Conservation (phyloP, 2,329 filamentous ascomycete species). For the Curvularia sp. region DNA sequence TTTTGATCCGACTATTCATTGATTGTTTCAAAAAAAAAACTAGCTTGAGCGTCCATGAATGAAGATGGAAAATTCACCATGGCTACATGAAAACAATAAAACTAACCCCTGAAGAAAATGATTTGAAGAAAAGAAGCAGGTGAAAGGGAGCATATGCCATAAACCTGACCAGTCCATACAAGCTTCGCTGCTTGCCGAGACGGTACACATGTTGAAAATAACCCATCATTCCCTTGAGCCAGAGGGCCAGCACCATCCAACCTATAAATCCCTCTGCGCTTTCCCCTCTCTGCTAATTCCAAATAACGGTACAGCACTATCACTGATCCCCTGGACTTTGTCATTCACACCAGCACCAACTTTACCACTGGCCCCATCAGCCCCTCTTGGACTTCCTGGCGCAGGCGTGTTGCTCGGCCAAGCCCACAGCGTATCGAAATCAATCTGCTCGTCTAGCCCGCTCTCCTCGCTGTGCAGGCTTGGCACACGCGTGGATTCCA, state of each 20-base stretch:
- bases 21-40: background rate
- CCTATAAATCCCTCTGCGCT: background rate
- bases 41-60: background rate
- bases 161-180: background rate
- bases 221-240: background rate
- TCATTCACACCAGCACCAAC: constrained; percentile 24
- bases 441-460: constrained; percentile 50
- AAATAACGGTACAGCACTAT: constrained; percentile 36
- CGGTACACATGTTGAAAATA: background rate
- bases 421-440: constrained; percentile 52
- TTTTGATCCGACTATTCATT: background rate
- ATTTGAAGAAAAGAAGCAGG: background rate
- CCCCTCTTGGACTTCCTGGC: constrained; percentile 34
- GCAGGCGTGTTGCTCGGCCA: constrained; percentile 50
- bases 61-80: background rate
- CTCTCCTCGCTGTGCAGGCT: constrained; percentile 45
- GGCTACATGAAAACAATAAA: background rate
- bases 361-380: constrained; percentile 8
- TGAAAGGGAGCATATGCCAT: background rate
- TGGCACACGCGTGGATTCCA: constrained; percentile 44
- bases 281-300: constrained; percentile 26
- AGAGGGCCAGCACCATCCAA: background rate
- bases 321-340: constrained; percentile 31
- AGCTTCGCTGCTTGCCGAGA: background rate
- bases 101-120: background rate